Conservation (phyloP, 23 red algal genomes). For the Chondrus crispus region DNA sequence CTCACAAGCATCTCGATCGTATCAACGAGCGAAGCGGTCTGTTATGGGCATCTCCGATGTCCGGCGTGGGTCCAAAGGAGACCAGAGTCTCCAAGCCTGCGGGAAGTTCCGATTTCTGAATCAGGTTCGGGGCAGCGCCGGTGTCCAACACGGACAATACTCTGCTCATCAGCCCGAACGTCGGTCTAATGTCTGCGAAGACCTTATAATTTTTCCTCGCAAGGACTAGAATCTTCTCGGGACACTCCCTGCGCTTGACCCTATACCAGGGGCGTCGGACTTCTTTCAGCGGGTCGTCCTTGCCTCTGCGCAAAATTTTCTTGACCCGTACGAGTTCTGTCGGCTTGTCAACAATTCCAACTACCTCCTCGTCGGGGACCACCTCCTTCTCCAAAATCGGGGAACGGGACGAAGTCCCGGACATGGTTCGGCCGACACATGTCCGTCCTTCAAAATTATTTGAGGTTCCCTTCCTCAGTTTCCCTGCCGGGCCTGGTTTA, state of each 20-base stretch:
- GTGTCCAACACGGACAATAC: neutral
- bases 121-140: neutral
- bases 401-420: neutral
- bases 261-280: neutral
- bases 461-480: too few species aligned
- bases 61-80: neutral
- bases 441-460: too few species aligned
- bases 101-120: neutral
- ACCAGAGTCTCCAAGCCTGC: neutral
- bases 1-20: neutral
- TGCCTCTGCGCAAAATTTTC: neutral
- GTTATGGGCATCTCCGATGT: conserved; percentile 1
- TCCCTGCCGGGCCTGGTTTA: too few species aligned
- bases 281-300: neutral
- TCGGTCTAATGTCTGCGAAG: neutral
- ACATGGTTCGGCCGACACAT: too few species aligned
- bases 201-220: neutral
- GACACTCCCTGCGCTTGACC: neutral
- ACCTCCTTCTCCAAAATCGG: too few species aligned
- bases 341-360: neutral
- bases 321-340: neutral
- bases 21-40: neutral
- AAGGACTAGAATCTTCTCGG: neutral
- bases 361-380: neutral
- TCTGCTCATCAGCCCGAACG: neutral